These are phyloP conservation scores for Suhomyces terraborum DNA, from an alignment of 1,139 yeast genomes.

Conservation along the genomic window DNA sequence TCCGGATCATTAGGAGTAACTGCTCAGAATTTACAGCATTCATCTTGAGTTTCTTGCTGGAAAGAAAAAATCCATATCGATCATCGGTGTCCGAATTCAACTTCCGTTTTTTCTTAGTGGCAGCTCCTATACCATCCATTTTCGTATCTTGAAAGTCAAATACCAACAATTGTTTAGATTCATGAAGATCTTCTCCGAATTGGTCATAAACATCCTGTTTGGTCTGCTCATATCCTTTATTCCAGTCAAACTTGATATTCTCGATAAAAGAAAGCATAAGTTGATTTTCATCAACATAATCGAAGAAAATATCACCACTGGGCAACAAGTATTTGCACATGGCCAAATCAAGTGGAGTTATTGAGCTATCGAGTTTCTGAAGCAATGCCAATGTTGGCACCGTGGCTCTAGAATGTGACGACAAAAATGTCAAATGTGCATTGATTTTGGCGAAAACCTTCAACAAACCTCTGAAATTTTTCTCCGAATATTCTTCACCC, in stretches of 20 bases:
- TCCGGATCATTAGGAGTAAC: conserved; percentile 58
- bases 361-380: conserved; percentile 32
- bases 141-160: conserved; percentile 80
- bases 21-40: conserved; percentile 31
- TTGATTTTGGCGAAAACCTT: conserved; percentile 36
- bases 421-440: conserved; percentile 45
- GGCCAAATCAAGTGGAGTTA: conserved; percentile 58
- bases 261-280: conserved; percentile 39
- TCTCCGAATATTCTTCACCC: no score
- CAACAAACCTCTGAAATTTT: conserved; percentile 10
- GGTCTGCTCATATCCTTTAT: conserved; percentile 48
- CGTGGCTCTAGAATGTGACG: conserved; percentile 45
- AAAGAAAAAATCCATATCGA: conserved; percentile 27
- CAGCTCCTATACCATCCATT: conserved; percentile 41
- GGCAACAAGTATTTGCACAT: conserved; percentile 66
- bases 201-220: conserved; percentile 33
- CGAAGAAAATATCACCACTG: conserved; percentile 60
- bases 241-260: conserved; percentile 39
- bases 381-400: conserved; percentile 43
- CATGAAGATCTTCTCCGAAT: conserved; percentile 15
- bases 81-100: conserved; percentile 12
- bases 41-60: conserved; percentile 24
- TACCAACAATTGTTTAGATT: conserved; percentile 54
- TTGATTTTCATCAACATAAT: conserved; percentile 75
- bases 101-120: conserved; percentile 24